Conservation (phyloP, 2,329 filamentous ascomycete genomes). For the Ophiostoma ips region DNA sequence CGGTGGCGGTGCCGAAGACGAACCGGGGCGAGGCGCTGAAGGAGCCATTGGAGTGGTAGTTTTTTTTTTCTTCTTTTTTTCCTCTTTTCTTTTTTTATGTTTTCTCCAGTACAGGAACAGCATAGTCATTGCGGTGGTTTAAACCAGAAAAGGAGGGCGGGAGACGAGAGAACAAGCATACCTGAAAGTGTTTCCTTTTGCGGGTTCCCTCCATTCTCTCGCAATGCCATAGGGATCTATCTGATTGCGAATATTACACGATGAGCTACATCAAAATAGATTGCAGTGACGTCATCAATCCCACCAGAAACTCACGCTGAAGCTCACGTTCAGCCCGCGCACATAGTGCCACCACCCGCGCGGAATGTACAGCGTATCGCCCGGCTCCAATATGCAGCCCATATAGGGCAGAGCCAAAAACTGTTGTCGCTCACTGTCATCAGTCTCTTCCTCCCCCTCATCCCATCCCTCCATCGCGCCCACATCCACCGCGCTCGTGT, state of each 20-base stretch:
- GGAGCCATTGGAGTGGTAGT: constrained; percentile 80
- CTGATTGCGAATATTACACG: too few species aligned
- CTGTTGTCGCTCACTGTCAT: constrained; percentile 10
- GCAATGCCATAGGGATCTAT: too few species aligned
- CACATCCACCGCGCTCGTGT: constrained; percentile 72
- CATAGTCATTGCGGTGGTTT: background rate
- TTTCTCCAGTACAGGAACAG: too few species aligned
- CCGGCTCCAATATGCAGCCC: constrained; percentile 66
- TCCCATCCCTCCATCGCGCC: constrained; percentile 54
- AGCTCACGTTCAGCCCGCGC: constrained; percentile 67
- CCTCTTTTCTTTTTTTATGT: background rate
- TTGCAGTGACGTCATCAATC: constrained; percentile 24
- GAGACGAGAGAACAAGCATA: background rate
- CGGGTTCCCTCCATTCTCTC: background rate
- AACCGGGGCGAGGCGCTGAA: constrained; percentile 73
- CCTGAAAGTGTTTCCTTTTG: constrained; percentile 1
- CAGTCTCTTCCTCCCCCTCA: constrained; percentile 7
- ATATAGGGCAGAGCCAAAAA: constrained; percentile 39
- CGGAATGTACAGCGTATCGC: constrained; percentile 80
- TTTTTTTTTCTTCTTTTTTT: background rate
- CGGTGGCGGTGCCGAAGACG: constrained; percentile 66
- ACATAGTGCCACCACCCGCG: constrained; percentile 99
- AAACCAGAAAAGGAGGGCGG: background rate
- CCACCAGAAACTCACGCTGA: constrained; percentile 98
- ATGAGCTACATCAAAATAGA: background rate